Conservation (phyloP, 352 stramenopile genomes). For the Phytophthora constricta region DNA sequence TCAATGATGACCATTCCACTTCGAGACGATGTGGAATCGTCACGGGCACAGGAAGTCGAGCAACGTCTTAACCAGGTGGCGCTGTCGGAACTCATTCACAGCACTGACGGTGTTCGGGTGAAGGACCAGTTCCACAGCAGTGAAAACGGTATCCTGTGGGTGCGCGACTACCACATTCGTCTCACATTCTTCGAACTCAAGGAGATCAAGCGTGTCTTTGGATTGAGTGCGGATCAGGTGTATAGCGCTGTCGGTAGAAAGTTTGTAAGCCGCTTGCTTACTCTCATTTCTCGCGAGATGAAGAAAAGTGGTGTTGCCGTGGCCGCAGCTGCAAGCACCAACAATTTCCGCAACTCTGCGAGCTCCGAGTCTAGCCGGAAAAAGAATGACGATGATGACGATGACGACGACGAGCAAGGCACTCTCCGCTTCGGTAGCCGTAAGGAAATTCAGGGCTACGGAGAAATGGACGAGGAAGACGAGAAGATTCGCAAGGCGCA, state of each 20-base stretch:
- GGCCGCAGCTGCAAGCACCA: constrained; percentile 56
- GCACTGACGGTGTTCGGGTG: constrained; percentile 92
- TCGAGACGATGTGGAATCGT: constrained; percentile 49
- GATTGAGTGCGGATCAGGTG: constrained; percentile 94
- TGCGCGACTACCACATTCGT: constrained; percentile 97
- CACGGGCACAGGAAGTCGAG: constrained; percentile 77
- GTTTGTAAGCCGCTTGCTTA: constrained; percentile 95
- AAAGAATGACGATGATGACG: constrained; percentile 74
- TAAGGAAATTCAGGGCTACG: constrained; percentile 87
- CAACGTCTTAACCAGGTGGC: constrained; percentile 93
- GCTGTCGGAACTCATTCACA: constrained; percentile 94
- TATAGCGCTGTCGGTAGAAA: constrained; percentile 81
- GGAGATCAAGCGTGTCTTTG: constrained; percentile 96
- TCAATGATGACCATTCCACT: constrained; percentile 99
- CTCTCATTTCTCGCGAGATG: constrained; percentile 95
- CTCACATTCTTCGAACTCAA: constrained; percentile 95
- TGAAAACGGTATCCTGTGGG: constrained; percentile 92
- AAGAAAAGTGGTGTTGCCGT: constrained; percentile 85
- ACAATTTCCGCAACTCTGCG: constrained; percentile 40
- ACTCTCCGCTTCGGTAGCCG: constrained; percentile 85
- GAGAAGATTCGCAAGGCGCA: constrained; percentile 78
- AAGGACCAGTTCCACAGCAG: constrained; percentile 91
- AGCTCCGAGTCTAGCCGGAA: constrained; percentile 42
- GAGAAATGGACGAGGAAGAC: constrained; percentile 95
- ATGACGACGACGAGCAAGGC: constrained; percentile 91